A percentile compares a stretch with the other conserved stretches of the same genome.
Conservation (phyloP, 163 green algal species). For the Dunaliella salina region DNA sequence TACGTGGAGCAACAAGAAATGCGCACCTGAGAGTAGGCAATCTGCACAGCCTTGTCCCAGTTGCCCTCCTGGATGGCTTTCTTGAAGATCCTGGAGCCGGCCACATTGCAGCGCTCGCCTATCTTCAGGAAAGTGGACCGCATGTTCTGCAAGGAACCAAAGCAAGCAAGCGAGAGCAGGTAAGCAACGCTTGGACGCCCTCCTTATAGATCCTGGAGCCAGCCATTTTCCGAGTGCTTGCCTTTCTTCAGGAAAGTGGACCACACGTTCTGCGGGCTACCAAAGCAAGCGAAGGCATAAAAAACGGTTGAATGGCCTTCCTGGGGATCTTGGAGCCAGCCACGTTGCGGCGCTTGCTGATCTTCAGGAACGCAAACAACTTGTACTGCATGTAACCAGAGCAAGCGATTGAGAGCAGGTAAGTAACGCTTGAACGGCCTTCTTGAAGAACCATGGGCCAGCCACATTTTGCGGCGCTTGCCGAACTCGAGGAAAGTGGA, state of each 20-base stretch:
- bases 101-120: slow-evolving; percentile 97
- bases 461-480: too few species aligned
- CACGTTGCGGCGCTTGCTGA: slow-evolving; percentile 97
- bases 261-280: too few species aligned
- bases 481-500: too few species aligned
- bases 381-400: slow-evolving; percentile 42
- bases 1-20: too few species aligned
- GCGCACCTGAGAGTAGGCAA: neutral
- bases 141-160: slow-evolving; percentile 20
- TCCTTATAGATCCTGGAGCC: slow-evolving; percentile 96
- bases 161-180: too few species aligned
- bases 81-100: slow-evolving; percentile 86
- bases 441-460: too few species aligned
- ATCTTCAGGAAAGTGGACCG: slow-evolving; percentile 81
- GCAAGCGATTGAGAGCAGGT: too few species aligned
- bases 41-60: slow-evolving; percentile 81
- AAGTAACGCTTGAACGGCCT: too few species aligned
- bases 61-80: slow-evolving; percentile 91
- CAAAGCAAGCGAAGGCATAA: too few species aligned
- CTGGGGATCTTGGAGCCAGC: slow-evolving; percentile 91
- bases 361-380: slow-evolving; percentile 86
- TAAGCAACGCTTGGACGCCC: too few species aligned
- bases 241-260: slow-evolving; percentile 95
- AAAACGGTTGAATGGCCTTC: slow-evolving; percentile 27
- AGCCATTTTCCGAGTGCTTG: slow-evolving; percentile 96